Evolutionary conservation across 2,329 filamentous ascomycete species (phyloP), one percentile per base, ranked within the genome.

Genomic region (Xylaria sp.): DNA sequence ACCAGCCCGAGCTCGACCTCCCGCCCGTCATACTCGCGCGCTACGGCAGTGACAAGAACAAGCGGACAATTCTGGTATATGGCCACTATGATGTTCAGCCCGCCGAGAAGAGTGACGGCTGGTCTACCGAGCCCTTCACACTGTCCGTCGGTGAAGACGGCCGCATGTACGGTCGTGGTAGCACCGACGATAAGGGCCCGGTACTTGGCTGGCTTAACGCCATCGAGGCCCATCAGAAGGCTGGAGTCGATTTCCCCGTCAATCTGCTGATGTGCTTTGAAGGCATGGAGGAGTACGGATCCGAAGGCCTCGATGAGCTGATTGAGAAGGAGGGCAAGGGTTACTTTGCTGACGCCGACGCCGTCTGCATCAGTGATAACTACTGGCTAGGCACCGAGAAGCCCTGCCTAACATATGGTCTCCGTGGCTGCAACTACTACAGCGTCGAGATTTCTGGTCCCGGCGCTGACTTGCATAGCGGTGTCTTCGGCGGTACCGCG

Each of bases 381-480:
- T 99, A 99, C 89, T 99, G 96, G 96, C 90, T 99, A 45, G 96
- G 96, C 66, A 98, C 96, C 5, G 94, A 98, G 86, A 97, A 97
- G 87, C 96, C 96, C 13, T 99, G 96, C 81, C 83, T 99, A 77
- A 99, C 96, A 10, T 99, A 99, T 79, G 96, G 96, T 74, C 91
- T 99, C 69, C 92, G 96, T 73, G 96, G 96, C 61, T 96, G 93
- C 89, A 98, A 96, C 85, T 99, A 99, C 87, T 99, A 98, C 85
- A 92, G 91, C 59, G 82, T 99, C 73, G 92, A 96, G 81, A 85
- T 99, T 70, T 94, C 92, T 9, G 96, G 96, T 0, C 96, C 96
- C 11, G 96, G 90, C 45, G 92, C 95, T 72, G 96, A 99, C 79
- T 86, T 99, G 69, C 96, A 99, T 86, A 96, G 92, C 76, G 96